Percentiles rank a stretch among this genome's conserved stretches.
Evolutionary conservation across 2,329 filamentous ascomycete species (phyloP).

Genomic region (Zymoseptoria ardabiliae): DNA sequence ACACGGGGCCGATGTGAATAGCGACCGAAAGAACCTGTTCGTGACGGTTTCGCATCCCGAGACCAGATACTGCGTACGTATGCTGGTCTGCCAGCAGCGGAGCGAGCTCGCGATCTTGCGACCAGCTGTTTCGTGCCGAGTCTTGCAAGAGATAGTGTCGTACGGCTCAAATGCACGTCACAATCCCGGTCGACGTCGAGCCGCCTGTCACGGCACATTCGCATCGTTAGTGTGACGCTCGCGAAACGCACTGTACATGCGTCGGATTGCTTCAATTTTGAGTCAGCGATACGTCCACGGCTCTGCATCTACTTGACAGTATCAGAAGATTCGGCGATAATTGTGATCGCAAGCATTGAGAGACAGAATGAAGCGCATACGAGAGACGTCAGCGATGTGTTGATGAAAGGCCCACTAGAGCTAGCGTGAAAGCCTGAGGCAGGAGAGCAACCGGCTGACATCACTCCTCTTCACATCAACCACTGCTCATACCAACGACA

Average conservation of each 20-base stretch:
- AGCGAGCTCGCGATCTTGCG: neutral
- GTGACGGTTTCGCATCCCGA: neutral
- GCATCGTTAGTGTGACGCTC: neutral
- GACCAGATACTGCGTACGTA: neutral
- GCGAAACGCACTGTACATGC: neutral
- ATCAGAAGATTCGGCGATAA: neutral
- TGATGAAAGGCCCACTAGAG: neutral
- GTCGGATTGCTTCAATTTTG: neutral
- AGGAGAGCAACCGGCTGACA: neutral
- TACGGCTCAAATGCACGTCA: slow-evolving; percentile 8
- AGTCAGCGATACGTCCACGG: neutral
- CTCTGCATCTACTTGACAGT: neutral
- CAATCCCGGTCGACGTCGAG: slow-evolving; percentile 5
- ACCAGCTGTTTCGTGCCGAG: neutral
- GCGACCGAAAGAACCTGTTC: neutral
- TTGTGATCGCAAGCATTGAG: neutral
- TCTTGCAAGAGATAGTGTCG: neutral
- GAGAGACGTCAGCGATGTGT: neutral
- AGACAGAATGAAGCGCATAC: neutral
- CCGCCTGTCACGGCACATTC: neutral
- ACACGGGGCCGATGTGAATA: neutral
- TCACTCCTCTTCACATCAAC: neutral
- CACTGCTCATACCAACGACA: slow-evolving; percentile 1
- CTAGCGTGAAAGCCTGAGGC: neutral
- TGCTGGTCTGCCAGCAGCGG: neutral